Percentiles rank a stretch among this genome's conserved stretches.
Conservation (phyloP, 441 rosid species). For the Erodium trifolium region DNA sequence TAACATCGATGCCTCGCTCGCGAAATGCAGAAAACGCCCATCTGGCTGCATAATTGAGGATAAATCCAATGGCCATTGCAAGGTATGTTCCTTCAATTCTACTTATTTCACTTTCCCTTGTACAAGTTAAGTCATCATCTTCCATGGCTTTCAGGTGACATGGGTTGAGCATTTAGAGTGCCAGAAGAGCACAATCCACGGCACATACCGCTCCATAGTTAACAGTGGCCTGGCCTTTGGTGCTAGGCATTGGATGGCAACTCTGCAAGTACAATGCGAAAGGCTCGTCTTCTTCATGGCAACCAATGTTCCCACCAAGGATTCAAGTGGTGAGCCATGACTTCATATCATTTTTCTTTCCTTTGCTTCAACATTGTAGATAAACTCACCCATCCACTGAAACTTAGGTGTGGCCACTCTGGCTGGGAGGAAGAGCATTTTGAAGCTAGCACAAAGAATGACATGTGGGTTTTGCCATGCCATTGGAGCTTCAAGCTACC, state of each 20-base stretch:
- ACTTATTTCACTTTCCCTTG: too few relatives aligned
- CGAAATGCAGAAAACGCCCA: constrained; percentile 80
- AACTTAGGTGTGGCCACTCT: constrained; percentile 68
- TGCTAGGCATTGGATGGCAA: constrained; percentile 82
- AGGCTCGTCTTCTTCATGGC: constrained; percentile 95
- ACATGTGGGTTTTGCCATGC: constrained; percentile 69
- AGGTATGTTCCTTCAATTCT: constrained; percentile 29
- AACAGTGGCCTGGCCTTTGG: constrained; percentile 86
- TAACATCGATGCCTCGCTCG: constrained; percentile 66
- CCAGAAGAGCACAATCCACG: constrained; percentile 56
- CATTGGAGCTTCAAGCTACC: constrained; percentile 87
- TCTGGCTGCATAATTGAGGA: constrained; percentile 94
- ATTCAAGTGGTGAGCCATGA: constrained; percentile 51
- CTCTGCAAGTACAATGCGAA: constrained; percentile 81
- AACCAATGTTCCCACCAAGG: constrained; percentile 93
- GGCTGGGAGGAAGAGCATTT: constrained; percentile 90
- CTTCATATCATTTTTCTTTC: neutral
- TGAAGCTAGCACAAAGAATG: constrained; percentile 88
- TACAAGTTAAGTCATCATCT: too few relatives aligned
- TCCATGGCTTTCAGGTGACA: constrained; percentile 12
- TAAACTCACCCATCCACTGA: neutral
- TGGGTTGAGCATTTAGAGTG: constrained; percentile 95
- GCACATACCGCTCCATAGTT: constrained; percentile 62
- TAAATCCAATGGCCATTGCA: constrained; percentile 85
- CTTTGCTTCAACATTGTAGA: neutral